Percentiles rank a stretch among this genome's conserved stretches.
These are phyloP conservation scores for Xylaria telfairii DNA, from an alignment of 495 filamentous ascomycete species.

Conservation along the genomic window DNA sequence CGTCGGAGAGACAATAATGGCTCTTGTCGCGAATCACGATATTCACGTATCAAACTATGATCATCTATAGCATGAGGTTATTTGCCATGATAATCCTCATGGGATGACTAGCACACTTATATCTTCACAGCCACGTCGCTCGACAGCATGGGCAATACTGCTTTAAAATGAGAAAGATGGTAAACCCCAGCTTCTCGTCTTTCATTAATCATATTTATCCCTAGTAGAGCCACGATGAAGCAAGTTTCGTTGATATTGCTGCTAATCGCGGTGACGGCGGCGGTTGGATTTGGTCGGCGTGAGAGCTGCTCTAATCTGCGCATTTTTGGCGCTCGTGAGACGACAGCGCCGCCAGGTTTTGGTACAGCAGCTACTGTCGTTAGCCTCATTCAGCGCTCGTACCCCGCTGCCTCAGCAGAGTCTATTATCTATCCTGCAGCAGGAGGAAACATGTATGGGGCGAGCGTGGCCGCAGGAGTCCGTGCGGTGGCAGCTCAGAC, in stretches of 20 bases:
- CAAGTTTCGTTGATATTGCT: conserved; percentile 5
- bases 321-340: conserved; percentile 68
- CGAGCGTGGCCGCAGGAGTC: conserved; percentile 55
- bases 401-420: conserved; percentile 58
- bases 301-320: conserved; percentile 57
- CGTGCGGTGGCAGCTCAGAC: conserved; percentile 59
- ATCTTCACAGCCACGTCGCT: not conserved
- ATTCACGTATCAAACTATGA: not conserved
- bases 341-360: conserved; percentile 60
- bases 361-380: conserved; percentile 60
- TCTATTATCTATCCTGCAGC: conserved; percentile 66
- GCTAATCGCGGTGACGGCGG: not conserved
- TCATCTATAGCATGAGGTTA: not conserved
- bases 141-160: not conserved
- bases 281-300: not conserved
- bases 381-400: conserved; percentile 53
- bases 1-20: not conserved
- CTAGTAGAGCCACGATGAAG: conserved; percentile 16
- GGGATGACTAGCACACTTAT: not conserved
- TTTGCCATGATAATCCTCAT: not conserved
- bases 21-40: not conserved
- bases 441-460: conserved; percentile 57
- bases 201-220: not conserved
- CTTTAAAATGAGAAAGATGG: not conserved
- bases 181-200: not conserved